Percentiles rank a stretch among this genome's conserved stretches.
phyloP scores from a whole-genome alignment of 192 early-diverging fungal species.

The Umbelopsis ramanniana region DNA sequence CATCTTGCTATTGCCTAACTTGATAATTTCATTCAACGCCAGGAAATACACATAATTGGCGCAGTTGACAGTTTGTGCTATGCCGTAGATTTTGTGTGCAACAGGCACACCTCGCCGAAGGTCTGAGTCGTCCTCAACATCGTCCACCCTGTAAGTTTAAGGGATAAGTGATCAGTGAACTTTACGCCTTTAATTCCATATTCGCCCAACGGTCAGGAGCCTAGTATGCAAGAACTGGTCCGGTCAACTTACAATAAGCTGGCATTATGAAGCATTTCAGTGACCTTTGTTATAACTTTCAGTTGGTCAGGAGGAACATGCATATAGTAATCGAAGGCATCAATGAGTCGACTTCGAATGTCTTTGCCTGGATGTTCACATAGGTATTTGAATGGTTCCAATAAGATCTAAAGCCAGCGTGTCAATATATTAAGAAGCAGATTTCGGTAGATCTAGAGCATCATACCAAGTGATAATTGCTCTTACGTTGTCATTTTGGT shows the following conservation, averaged over 20 bases:
- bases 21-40: conserved; percentile 77
- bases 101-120: conserved; percentile 89
- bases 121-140: conserved; percentile 93
- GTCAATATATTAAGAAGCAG: not conserved
- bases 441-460: not conserved
- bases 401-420: conserved; percentile 64
- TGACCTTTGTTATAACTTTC: conserved; percentile 72
- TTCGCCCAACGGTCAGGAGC: no score
- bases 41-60: conserved; percentile 98
- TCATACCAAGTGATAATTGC: not conserved
- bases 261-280: conserved; percentile 95
- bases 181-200: not conserved
- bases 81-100: conserved; percentile 96
- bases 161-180: not conserved
- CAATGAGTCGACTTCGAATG: conserved; percentile 87
- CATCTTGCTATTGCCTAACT: conserved; percentile 67
- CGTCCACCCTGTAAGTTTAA: conserved; percentile 75
- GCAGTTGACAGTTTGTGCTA: conserved; percentile 92
- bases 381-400: conserved; percentile 95
- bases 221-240: not conserved
- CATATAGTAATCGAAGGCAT: conserved; percentile 92
- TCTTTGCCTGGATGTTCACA: conserved; percentile 88
- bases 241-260: conserved; percentile 74
- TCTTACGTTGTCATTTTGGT: conserved; percentile 14
- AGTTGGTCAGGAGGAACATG: conserved; percentile 72